phyloP scores from a whole-genome alignment of 768 basidiomycete species.

The Boletus tomentosulus region DNA sequence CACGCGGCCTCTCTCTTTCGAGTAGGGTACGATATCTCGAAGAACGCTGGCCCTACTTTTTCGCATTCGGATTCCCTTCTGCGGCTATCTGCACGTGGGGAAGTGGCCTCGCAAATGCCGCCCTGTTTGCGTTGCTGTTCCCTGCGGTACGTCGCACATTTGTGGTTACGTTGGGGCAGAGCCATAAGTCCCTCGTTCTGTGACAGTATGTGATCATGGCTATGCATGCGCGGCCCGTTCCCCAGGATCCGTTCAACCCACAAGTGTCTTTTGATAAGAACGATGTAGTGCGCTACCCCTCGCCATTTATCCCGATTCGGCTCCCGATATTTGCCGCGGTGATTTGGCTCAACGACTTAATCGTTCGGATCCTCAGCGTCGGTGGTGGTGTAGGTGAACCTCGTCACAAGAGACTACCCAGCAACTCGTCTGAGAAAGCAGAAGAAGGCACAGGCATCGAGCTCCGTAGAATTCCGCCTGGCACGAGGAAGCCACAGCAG shows the following conservation, averaged over 20 bases:
- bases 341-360: conserved; percentile 67
- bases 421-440: conserved; percentile 52
- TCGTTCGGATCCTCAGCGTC: conserved; percentile 60
- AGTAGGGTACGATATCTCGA: conserved; percentile 70
- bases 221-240: conserved; percentile 70
- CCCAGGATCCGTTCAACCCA: conserved; percentile 72
- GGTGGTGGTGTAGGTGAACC: conserved; percentile 34
- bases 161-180: not conserved
- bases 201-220: conserved; percentile 80
- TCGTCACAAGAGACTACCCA: conserved; percentile 30
- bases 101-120: conserved; percentile 73
- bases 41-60: conserved; percentile 86
- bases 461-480: conserved; percentile 13
- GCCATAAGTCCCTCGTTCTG: conserved; percentile 1
- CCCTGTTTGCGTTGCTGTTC: conserved; percentile 77
- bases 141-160: conserved; percentile 53
- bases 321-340: conserved; percentile 72
- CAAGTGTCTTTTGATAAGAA: conserved; percentile 31
- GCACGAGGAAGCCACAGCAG: conserved; percentile 8
- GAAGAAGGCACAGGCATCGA: conserved; percentile 54
- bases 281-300: conserved; percentile 56
- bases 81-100: conserved; percentile 71
- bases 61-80: conserved; percentile 80
- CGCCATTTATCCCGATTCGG: conserved; percentile 76
- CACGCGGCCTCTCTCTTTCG: conserved; percentile 66